Evolutionary conservation across 495 filamentous ascomycete genomes (phyloP), one percentile per base, ranked within the genome.

Genomic region (Trichoderma orchidacearum): DNA sequence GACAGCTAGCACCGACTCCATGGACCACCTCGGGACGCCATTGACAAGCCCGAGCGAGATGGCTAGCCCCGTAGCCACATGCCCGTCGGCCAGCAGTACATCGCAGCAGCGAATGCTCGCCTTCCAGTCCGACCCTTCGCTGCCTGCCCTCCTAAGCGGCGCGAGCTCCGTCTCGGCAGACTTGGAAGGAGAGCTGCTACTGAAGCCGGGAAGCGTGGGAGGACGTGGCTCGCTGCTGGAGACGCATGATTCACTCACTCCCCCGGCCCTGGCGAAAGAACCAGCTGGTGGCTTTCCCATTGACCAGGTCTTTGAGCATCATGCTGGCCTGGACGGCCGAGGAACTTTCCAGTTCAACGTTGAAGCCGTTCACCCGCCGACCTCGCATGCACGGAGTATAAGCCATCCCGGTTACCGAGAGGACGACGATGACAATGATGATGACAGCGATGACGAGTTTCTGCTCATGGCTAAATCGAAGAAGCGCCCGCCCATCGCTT

Each of bases 131-230:
- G 84, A 89, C 59, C 85, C 86, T 13, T 88, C 85, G 38, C 77
- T 90, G 5, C 86, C 86, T 3, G 86, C 86, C 35, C 77, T 90
- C 5, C 73, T 88, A 13, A 89, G 85, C 30, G 82, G 85, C n/a
- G 85, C 85, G n/a, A 87, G 85, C 28, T 90, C 86, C n/a, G 70
- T 89, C 18, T 89, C 84, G 18, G 82, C 73, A 12, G 76, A 80
- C 41, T 63, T 72, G 1, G 80, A 82, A 60, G 76, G 72, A 5
- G 77, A 82, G 30, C 76, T 80, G 41, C 67, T 80, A 13, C 62
- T 71, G 53, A 65, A 67, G n/a, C 77, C 77, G 5, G 76, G 76
- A 3, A 63, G 72, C 5, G 62, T 75, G 29, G 63, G 65, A 41
- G 21, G 38, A 7, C 65, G 64, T 29, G 62, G 65, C 28, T 69